Base-by-base conservation (phyloP, 169 alveolate genomes). In the Babesia ovis region DNA sequence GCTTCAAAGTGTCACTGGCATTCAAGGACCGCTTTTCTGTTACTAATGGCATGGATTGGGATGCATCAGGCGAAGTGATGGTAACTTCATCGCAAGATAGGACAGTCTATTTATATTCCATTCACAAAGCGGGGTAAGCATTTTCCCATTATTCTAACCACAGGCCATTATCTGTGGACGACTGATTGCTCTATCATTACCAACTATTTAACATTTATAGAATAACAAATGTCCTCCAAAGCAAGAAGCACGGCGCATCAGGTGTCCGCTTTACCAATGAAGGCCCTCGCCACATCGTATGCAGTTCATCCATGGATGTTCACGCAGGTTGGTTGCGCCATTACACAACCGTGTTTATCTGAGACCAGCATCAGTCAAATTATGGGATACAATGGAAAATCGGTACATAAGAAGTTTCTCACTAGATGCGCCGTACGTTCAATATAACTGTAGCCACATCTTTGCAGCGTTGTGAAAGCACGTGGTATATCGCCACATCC, bases 41-140 rank as follows among this genome's bases (percentile, higher is more conserved):
- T 2, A 70, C 83, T 1, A 80, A 80, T 68, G 88, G 88, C 32
- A 80, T 80, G 88, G 88, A 80, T 48, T 80, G 88, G 88, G 88
- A 80, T 35, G 3, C 39, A 14, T 8, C 71, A 16, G 88, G 88
- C 6, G 88, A 80, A 46, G 42, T 39, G 23, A 61, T 80, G 80
- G 72, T 80, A 2, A 70, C 71, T 11, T 80, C 88, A 27, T 80
- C 88, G 34, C 53, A 59, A 18, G 88, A 80, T 61, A 70, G 55
- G 46, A 61, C 84, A 5, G 77, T 80, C 14, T 70, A 70, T 61
- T 32, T 80, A 34, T 70, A 70, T 20, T 61, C 88, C 39, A 41
- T 80, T 0, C 37, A 34, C 48, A 80, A 70, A 55, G 62, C 88
- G 16, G 57, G 83, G 86, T 77, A 53, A 22, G 68, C n/a, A 11